Evolutionary conservation across 768 basidiomycete genomes (phyloP).

Genomic region (Tricholoma sp.): DNA sequence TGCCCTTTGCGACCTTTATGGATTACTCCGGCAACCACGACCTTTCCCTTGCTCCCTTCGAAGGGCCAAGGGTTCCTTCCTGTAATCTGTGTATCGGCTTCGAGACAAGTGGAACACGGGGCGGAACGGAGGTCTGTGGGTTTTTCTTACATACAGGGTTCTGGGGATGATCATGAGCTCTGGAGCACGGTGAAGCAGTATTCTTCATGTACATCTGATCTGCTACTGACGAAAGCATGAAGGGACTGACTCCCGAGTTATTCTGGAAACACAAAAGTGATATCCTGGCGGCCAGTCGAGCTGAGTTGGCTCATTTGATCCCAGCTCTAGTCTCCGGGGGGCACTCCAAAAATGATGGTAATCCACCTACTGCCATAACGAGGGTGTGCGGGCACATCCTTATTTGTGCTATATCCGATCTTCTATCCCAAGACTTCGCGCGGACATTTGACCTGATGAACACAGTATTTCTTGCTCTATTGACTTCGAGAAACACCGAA

Average conservation of each 20-base stretch:
- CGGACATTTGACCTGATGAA: neutral
- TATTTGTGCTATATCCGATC: conserved; percentile 30
- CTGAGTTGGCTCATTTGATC: conserved; percentile 46
- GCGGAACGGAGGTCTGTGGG: conserved; percentile 59
- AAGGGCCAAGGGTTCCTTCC: conserved; percentile 45
- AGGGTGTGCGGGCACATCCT: conserved; percentile 37
- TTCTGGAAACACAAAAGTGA: conserved; percentile 60
- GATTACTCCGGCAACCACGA: conserved; percentile 69
- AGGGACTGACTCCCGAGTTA: conserved; percentile 71
- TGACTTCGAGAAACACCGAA: neutral
- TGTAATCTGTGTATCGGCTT: conserved; percentile 83
- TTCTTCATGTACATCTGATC: neutral
- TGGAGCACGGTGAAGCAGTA: conserved; percentile 67
- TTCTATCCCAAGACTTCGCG: neutral
- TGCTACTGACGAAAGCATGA: neutral
- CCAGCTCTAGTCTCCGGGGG: conserved; percentile 18
- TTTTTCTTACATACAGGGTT: conserved; percentile 88
- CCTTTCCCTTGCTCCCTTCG: conserved; percentile 37
- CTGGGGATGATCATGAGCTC: conserved; percentile 91
- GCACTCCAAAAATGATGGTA: neutral
- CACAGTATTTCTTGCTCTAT: neutral
- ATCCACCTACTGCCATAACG: conserved; percentile 24
- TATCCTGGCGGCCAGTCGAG: conserved; percentile 44
- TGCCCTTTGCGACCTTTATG: conserved; percentile 81
- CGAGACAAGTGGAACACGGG: conserved; percentile 58